Evolutionary conservation across 371 early-diverging fungal species (phyloP).

Genomic region (Actinomortierella ambigua): DNA sequence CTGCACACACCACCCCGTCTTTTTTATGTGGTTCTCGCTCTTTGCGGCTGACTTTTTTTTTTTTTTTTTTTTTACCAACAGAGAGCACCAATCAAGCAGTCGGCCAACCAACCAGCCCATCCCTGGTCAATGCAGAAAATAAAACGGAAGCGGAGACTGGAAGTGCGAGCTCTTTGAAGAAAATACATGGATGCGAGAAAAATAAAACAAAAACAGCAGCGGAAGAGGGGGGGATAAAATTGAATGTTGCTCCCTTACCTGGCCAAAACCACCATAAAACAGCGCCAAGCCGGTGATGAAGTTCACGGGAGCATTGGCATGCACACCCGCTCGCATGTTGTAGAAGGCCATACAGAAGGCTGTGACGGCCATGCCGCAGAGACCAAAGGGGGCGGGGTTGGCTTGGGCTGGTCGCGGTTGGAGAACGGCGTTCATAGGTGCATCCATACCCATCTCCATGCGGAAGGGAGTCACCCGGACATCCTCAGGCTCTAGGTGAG

Average conservation of each 20-base stretch:
- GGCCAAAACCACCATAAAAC: slow-evolving; percentile 80
- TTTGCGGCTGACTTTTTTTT: slow-evolving; percentile 28
- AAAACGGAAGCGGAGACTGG: too few species aligned
- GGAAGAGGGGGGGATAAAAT: not conserved
- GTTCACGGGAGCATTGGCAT: slow-evolving; percentile 56
- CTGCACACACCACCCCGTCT: too few species aligned
- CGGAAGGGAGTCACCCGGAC: slow-evolving; percentile 40
- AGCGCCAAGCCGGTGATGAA: slow-evolving; percentile 72
- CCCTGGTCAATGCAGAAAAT: too few species aligned
- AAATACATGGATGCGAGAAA: not conserved
- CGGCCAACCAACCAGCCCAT: too few species aligned
- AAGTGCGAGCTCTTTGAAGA: too few species aligned
- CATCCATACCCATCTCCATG: slow-evolving; percentile 41
- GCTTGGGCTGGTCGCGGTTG: slow-evolving; percentile 38
- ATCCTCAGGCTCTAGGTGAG: slow-evolving; percentile 37
- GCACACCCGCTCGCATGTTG: slow-evolving; percentile 71
- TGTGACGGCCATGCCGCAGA: slow-evolving; percentile 75
- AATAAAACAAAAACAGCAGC: slow-evolving; percentile 5
- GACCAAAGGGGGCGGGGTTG: slow-evolving; percentile 80
- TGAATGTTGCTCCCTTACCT: slow-evolving; percentile 57
- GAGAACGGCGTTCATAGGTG: slow-evolving; percentile 24
- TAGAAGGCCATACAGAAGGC: slow-evolving; percentile 74
- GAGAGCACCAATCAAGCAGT: too few species aligned
- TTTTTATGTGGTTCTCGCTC: too few species aligned
- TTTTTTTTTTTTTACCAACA: not conserved